phyloP scores from a whole-genome alignment of 306 rosid genomes.

The Hippophae tibetana region DNA sequence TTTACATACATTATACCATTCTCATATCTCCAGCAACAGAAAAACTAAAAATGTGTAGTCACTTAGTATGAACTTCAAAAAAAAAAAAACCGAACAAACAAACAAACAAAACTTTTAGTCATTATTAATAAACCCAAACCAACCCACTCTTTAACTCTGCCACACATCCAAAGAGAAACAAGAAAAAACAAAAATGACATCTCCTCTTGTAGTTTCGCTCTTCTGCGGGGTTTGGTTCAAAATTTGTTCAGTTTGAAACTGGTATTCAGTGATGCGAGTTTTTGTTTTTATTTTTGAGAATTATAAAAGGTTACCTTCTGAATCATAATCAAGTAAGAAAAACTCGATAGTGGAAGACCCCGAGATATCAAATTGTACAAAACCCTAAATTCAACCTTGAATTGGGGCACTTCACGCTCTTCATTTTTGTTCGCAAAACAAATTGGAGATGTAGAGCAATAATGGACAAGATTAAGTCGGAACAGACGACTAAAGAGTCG shows the following conservation, averaged over 20 bases:
- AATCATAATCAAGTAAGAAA: constrained; percentile 36
- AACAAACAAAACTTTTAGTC: too few species aligned
- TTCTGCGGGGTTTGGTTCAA: constrained; percentile 54
- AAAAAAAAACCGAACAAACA: too few species aligned
- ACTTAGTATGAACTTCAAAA: too few species aligned
- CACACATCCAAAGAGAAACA: not conserved
- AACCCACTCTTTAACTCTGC: not conserved
- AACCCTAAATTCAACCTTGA: constrained; percentile 23
- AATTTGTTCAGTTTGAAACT: not conserved
- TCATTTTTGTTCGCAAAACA: too few species aligned
- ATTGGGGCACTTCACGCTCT: not conserved
- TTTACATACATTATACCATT: too few species aligned
- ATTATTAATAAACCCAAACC: not conserved
- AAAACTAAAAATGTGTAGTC: too few species aligned
- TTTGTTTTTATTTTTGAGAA: not conserved
- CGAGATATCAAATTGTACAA: not conserved
- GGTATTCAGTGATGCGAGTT: not conserved
- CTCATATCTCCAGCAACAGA: too few species aligned
- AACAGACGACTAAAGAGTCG: too few species aligned
- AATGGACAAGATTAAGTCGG: too few species aligned
- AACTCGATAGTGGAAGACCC: not conserved
- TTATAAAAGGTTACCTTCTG: constrained; percentile 40
- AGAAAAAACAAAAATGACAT: constrained; percentile 15
- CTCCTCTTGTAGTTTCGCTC: constrained; percentile 92
- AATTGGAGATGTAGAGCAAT: too few species aligned